phyloP scores from a whole-genome alignment of 1,284 basidiomycete genomes.

The Naganishia cerealis region DNA sequence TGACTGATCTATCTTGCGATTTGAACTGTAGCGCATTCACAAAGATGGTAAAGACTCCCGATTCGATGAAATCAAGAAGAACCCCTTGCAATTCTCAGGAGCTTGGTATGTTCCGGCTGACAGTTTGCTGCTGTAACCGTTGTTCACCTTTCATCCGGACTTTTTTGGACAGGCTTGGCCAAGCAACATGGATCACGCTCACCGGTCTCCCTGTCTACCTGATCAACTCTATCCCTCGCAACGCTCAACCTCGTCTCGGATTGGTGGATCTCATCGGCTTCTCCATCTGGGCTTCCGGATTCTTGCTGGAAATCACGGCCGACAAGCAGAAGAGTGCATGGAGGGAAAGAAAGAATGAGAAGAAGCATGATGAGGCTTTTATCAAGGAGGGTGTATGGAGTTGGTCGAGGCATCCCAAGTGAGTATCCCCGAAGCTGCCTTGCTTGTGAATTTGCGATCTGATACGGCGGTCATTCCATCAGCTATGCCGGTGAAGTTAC shows the following conservation, averaged over 20 bases:
- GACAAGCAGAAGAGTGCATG: slow-evolving; percentile 71
- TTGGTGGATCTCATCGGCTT: slow-evolving; percentile 63
- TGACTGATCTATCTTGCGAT: background rate
- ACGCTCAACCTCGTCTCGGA: slow-evolving; percentile 62
- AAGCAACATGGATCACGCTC: slow-evolving; percentile 71
- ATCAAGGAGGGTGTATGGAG: slow-evolving; percentile 71
- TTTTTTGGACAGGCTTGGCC: slow-evolving; percentile 56
- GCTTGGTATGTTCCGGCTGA: slow-evolving; percentile 59
- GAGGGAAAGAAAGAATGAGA: slow-evolving; percentile 65
- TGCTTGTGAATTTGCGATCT: background rate
- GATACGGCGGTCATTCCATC: background rate
- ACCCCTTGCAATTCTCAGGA: slow-evolving; percentile 62
- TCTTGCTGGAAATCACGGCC: slow-evolving; percentile 65
- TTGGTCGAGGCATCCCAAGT: slow-evolving; percentile 75
- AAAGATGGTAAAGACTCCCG: slow-evolving; percentile 64
- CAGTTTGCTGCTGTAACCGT: background rate
- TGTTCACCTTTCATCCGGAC: background rate
- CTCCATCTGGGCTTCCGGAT: slow-evolving; percentile 63
- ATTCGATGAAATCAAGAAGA: slow-evolving; percentile 68
- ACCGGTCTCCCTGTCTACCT: slow-evolving; percentile 70
- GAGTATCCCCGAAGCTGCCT: slow-evolving; percentile 39
- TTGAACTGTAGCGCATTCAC: slow-evolving; percentile 55
- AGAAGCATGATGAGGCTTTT: slow-evolving; percentile 72
- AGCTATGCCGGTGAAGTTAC: slow-evolving; percentile 77
- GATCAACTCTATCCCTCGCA: slow-evolving; percentile 64